phyloP scores from a whole-genome alignment of 208 protist genomes.

The Crithidia thermophila region DNA sequence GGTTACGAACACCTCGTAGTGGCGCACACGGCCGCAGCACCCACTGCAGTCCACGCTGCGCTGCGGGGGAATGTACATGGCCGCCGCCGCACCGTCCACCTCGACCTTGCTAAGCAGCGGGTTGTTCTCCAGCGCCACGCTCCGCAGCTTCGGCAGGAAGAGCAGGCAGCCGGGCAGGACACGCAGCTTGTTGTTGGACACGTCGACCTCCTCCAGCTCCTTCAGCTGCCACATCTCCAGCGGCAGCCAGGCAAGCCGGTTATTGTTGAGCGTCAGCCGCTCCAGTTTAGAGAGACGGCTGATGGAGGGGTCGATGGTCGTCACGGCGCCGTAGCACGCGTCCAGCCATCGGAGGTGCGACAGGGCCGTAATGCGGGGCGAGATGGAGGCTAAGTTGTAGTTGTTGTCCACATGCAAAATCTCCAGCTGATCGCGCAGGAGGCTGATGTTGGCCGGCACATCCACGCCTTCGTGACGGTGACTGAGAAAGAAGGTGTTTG shows the following conservation, averaged over 20 bases:
- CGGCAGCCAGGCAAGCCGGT: slow-evolving; percentile 53
- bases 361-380: slow-evolving; percentile 59
- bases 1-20: slow-evolving; percentile 59
- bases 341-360: slow-evolving; percentile 65
- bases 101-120: slow-evolving; percentile 45
- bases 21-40: slow-evolving; percentile 63
- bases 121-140: slow-evolving; percentile 79
- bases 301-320: slow-evolving; percentile 44
- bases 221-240: slow-evolving; percentile 77
- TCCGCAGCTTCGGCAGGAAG: slow-evolving; percentile 64
- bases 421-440: slow-evolving; percentile 67
- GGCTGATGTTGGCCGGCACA: slow-evolving; percentile 42
- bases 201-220: slow-evolving; percentile 63
- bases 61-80: slow-evolving; percentile 50
- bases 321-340: slow-evolving; percentile 66
- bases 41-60: slow-evolving; percentile 72
- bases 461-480: slow-evolving; percentile 23
- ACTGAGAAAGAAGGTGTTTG: slow-evolving; percentile 54
- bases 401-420: slow-evolving; percentile 84
- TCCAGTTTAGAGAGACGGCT: slow-evolving; percentile 63
- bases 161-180: slow-evolving; percentile 77
- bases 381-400: slow-evolving; percentile 62
- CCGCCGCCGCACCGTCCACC: slow-evolving; percentile 48
- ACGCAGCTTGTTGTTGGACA: slow-evolving; percentile 76
- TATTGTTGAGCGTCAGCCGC: slow-evolving; percentile 73